A percentile compares a stretch with the other conserved stretches of the same genome.
Conservation (phyloP, 345 rosid genomes). For the Syzygium jambos region DNA sequence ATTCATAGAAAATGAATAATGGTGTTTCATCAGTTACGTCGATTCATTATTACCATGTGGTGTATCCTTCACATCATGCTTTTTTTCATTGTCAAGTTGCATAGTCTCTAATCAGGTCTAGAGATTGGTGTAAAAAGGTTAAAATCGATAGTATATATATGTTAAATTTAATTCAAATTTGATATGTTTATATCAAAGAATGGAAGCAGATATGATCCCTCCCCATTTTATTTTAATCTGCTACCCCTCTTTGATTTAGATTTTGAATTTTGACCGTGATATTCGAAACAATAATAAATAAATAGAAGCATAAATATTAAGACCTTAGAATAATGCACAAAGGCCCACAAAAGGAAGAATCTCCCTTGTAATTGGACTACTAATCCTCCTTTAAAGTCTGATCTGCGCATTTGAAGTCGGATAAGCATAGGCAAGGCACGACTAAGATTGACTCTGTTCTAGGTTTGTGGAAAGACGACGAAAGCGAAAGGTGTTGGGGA, state of each 20-base stretch:
- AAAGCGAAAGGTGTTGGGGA: too few relatives aligned
- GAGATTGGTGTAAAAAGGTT: neutral
- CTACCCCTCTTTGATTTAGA: neutral
- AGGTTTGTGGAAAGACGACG: too few relatives aligned
- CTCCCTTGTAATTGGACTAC: too few relatives aligned
- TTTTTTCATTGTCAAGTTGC: neutral
- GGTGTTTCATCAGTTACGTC: neutral
- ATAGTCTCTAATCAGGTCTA: neutral
- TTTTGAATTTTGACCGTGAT: neutral
- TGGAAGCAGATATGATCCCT: neutral
- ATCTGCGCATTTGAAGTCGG: too few relatives aligned
- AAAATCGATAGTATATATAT: neutral
- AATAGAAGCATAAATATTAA: neutral
- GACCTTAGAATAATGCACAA: neutral
- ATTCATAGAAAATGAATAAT: neutral
- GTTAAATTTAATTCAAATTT: neutral
- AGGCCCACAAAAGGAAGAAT: too few relatives aligned
- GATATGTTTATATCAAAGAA: neutral
- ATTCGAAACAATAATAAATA: neutral
- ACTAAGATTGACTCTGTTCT: too few relatives aligned
- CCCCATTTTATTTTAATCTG: neutral
- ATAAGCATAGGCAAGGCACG: too few relatives aligned
- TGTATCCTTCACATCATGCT: fast-evolving
- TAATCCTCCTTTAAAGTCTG: too few relatives aligned
- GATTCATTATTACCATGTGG: fast-evolving